Percentiles rank a stretch among this genome's conserved stretches.
These are phyloP conservation scores for Garcia nutans DNA, from an alignment of 345 rosid genomes.

Conservation along the genomic window DNA sequence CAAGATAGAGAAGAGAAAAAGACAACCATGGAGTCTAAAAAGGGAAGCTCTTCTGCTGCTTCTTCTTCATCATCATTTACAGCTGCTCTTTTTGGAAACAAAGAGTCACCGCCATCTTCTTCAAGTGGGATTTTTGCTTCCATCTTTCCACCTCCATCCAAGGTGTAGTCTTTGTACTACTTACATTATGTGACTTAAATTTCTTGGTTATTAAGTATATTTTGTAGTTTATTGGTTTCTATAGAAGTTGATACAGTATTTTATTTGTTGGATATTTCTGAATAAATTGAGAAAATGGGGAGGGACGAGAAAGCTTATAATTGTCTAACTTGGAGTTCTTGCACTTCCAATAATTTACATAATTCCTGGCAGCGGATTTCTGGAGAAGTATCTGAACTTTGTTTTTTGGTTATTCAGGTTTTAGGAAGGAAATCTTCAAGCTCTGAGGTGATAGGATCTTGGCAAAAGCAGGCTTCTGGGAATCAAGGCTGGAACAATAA, in stretches of 20 bases:
- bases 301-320: not conserved
- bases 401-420: slow-evolving; percentile 37
- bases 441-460: slow-evolving; percentile 43
- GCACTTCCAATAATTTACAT: not conserved
- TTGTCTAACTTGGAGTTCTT: not conserved
- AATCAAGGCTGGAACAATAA: slow-evolving; percentile 46
- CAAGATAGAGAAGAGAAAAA: not conserved
- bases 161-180: slow-evolving; percentile 29
- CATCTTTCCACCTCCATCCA: slow-evolving; percentile 58
- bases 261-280: not conserved
- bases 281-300: not conserved
- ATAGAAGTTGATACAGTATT: not conserved
- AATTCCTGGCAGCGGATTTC: not conserved
- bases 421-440: slow-evolving; percentile 39
- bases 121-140: slow-evolving; percentile 58
- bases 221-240: not conserved
- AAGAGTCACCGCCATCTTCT: slow-evolving; percentile 46
- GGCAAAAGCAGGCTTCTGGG: slow-evolving; percentile 41
- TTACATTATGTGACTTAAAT: not conserved
- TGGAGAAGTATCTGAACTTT: not conserved
- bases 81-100: slow-evolving; percentile 65
- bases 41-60: slow-evolving; percentile 38
- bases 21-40: slow-evolving; percentile 51
- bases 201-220: not conserved
- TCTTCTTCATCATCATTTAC: slow-evolving; percentile 53